Evolutionary conservation across 139 green algal species (phyloP), one percentile per base, ranked within the genome.

Genomic region (Picochlorum sp.): DNA sequence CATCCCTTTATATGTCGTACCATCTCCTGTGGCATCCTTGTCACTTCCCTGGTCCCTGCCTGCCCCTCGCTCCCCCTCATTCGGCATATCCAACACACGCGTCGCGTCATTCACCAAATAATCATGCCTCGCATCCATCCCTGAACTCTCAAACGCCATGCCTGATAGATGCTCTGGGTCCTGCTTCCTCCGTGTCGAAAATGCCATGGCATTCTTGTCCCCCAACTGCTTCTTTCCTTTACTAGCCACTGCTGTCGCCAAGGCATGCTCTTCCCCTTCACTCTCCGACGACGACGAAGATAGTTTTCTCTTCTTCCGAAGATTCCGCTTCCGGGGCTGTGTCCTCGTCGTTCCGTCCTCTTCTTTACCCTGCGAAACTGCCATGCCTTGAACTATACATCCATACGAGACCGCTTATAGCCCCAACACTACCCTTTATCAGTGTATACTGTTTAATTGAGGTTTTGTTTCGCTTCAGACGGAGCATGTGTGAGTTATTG

Each of bases 1-100:
- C 70, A 90, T 79, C 57, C 88, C 89, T 66, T 76, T 84, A 77
- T 96, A 96, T 14, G 49, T 63, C 16, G 74, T 71, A 51, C 85
- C 82, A 14, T 37, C 3, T 63, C 59, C 3, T 54, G 63, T 13
- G 15, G 6, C 47, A 45, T 59, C 34, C 37, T 65, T 77, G 55
- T 84, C 68, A 21, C 41, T 30, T 59, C 13, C 26, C 37, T 66
- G 28, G 23, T 15, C 64, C n/a, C 6, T 18, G 11, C 24, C 47
- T 38, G 60, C 34, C 13, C 49, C 49, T 26, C 69, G 68, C 16
- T 21, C 18, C 58, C 14, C 28, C 95, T 63, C 28, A 30, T 30
- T 30, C 3, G 94, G 86, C 20, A 82, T 90, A 60, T 96, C 82
- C 20, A 91, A 62, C 1, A 18, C 23, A 1, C 68, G 44, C 1